These are phyloP conservation scores for Chlamydomonas reinhardtii DNA, from an alignment of 163 green algal species.

Conservation along the genomic window DNA sequence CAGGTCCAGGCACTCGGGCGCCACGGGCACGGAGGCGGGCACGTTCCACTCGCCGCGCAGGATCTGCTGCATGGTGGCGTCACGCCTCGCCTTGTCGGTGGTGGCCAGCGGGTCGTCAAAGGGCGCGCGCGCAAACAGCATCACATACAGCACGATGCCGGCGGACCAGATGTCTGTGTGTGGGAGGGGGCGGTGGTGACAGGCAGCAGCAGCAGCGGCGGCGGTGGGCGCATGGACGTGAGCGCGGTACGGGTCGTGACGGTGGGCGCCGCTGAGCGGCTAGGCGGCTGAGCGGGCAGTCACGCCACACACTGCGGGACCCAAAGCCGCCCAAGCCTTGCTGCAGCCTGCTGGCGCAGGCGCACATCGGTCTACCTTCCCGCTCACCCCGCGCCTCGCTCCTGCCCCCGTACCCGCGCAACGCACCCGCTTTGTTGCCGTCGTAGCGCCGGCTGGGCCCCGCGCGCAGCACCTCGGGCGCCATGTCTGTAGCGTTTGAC, in stretches of 20 bases:
- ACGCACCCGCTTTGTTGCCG: constrained; percentile 41
- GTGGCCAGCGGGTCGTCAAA: constrained; percentile 44
- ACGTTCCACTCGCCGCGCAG: constrained; percentile 31
- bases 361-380: too few species aligned
- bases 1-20: constrained; percentile 60
- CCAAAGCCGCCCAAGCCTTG: too few species aligned
- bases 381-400: too few species aligned
- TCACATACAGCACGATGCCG: constrained; percentile 47
- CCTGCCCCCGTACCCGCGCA: too few species aligned
- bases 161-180: constrained; percentile 42
- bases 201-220: not conserved
- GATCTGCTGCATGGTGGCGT: constrained; percentile 50
- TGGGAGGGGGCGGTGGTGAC: not conserved
- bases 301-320: too few species aligned
- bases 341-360: too few species aligned
- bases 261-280: too few species aligned
- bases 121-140: constrained; percentile 50
- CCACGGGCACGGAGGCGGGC: constrained; percentile 19
- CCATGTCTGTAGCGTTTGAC: not conserved
- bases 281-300: too few species aligned
- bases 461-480: constrained; percentile 40
- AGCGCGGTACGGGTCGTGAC: too few species aligned
- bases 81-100: constrained; percentile 40
- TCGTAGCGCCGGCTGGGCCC: constrained; percentile 35
- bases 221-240: not conserved